Evolutionary conservation across 768 basidiomycete genomes (phyloP).

Genomic region (Sporobolomyces roseus): DNA sequence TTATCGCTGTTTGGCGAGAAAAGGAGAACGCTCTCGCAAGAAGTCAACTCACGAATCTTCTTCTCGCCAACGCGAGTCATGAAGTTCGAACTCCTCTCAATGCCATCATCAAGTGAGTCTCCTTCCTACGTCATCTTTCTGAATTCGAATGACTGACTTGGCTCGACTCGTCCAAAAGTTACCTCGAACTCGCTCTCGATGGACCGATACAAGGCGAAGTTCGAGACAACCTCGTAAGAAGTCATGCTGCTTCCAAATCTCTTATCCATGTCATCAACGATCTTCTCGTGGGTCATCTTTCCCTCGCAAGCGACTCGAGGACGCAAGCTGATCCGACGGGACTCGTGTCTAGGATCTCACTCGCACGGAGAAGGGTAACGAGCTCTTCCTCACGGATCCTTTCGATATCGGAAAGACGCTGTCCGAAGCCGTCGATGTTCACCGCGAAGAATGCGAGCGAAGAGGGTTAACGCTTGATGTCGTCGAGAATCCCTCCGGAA

Average conservation of each 20-base stretch:
- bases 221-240: slow-evolving; percentile 65
- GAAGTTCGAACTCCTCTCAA: slow-evolving; percentile 76
- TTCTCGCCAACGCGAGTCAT: slow-evolving; percentile 76
- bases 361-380: slow-evolving; percentile 67
- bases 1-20: slow-evolving; percentile 81
- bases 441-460: slow-evolving; percentile 63
- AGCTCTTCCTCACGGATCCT: slow-evolving; percentile 70
- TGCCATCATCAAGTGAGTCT: slow-evolving; percentile 71
- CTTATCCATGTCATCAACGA: slow-evolving; percentile 80
- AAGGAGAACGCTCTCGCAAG: slow-evolving; percentile 69
- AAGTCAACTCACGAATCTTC: slow-evolving; percentile 66
- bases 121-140: background rate
- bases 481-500: slow-evolving; percentile 53
- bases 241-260: slow-evolving; percentile 72
- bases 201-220: slow-evolving; percentile 69
- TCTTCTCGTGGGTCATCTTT: slow-evolving; percentile 55
- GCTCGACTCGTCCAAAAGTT: slow-evolving; percentile 51
- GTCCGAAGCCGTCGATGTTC: slow-evolving; percentile 61
- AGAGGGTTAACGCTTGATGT: slow-evolving; percentile 61
- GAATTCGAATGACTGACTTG: background rate
- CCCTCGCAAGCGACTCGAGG: background rate
- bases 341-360: slow-evolving; percentile 60
- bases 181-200: slow-evolving; percentile 74
- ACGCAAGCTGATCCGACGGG: background rate
- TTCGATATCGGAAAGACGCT: slow-evolving; percentile 65